Percentiles rank a stretch among this genome's conserved stretches.
Conservation (phyloP, 2,329 filamentous ascomycete species). For the Xylaria sp. region DNA sequence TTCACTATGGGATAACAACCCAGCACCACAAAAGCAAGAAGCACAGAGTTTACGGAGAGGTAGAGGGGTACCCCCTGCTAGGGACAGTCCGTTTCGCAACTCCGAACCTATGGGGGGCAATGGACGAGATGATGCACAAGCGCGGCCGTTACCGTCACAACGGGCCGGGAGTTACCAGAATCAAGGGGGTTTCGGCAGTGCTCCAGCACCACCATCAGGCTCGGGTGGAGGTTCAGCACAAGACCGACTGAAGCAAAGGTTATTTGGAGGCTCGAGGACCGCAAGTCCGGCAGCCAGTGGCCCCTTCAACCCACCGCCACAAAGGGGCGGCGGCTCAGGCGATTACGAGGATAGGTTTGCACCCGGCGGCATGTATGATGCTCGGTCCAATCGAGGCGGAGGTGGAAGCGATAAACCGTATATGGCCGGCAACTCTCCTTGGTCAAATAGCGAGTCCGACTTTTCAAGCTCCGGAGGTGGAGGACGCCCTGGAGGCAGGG, state of each 20-base stretch:
- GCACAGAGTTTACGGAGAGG: constrained; percentile 59
- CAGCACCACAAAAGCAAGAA: constrained; percentile 50
- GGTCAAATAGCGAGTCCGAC: constrained; percentile 56
- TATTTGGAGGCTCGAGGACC: constrained; percentile 74
- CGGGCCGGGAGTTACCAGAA: constrained; percentile 79
- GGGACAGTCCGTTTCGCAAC: constrained; percentile 51
- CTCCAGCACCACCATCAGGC: constrained; percentile 50
- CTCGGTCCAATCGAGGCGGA: constrained; percentile 34
- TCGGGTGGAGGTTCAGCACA: constrained; percentile 71
- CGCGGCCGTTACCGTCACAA: constrained; percentile 76
- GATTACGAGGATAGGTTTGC: constrained; percentile 60
- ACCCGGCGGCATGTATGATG: constrained; percentile 58
- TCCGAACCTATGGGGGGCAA: constrained; percentile 45
- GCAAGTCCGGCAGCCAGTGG: constrained; percentile 62
- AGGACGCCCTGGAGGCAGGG: constrained; percentile 50
- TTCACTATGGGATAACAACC: constrained; percentile 67
- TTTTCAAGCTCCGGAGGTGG: constrained; percentile 52
- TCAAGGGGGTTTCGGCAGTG: constrained; percentile 46
- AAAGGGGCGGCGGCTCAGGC: constrained; percentile 46
- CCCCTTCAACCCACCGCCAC: constrained; percentile 60
- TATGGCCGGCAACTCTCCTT: constrained; percentile 59
- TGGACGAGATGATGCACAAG: constrained; percentile 53
- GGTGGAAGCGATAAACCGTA: constrained; percentile 51
- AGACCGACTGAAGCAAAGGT: constrained; percentile 80
- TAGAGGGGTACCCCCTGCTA: constrained; percentile 50